Percentiles rank a stretch among this genome's conserved stretches.
phyloP scores from a whole-genome alignment of 2,329 filamentous ascomycete species.

The Aspergillus fructus region DNA sequence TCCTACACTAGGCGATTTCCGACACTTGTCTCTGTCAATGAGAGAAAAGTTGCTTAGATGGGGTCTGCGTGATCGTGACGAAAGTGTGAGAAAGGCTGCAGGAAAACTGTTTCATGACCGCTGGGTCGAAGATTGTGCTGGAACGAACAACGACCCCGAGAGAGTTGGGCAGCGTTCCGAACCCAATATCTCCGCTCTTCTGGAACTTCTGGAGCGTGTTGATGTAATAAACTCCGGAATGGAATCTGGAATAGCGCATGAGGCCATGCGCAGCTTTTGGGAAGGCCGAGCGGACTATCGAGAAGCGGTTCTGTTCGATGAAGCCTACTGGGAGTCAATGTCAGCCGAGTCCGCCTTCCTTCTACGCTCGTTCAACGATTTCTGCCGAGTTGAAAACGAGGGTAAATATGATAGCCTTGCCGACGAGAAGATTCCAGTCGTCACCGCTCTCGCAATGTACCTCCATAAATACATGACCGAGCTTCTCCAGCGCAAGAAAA shows the following conservation, averaged over 20 bases:
- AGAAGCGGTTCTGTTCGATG: slow-evolving; percentile 45
- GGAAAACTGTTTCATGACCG: slow-evolving; percentile 86
- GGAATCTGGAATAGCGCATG: slow-evolving; percentile 84
- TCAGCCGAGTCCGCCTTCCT: slow-evolving; percentile 85
- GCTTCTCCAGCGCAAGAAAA: slow-evolving; percentile 42
- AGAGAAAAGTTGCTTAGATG: slow-evolving; percentile 92
- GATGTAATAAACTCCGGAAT: slow-evolving; percentile 88
- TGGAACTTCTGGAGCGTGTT: slow-evolving; percentile 90
- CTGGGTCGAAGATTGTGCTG: slow-evolving; percentile 97
- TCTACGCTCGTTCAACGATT: slow-evolving; percentile 90
- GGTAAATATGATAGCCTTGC: slow-evolving; percentile 72
- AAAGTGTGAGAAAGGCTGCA: slow-evolving; percentile 88
- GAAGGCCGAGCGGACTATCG: slow-evolving; percentile 70
- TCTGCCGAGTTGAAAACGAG: slow-evolving; percentile 73
- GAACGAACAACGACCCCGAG: slow-evolving; percentile 60
- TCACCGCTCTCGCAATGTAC: slow-evolving; percentile 85
- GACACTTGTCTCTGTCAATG: slow-evolving; percentile 89
- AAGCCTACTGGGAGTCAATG: slow-evolving; percentile 47
- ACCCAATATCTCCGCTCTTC: slow-evolving; percentile 76
- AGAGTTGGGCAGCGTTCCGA: slow-evolving; percentile 52
- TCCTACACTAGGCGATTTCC: slow-evolving; percentile 88
- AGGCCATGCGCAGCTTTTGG: slow-evolving; percentile 97
- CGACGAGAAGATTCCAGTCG: slow-evolving; percentile 93
- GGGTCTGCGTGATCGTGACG: slow-evolving; percentile 91
- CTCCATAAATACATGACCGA: slow-evolving; percentile 74